Evolutionary conservation across 2,329 filamentous ascomycete species (phyloP).

Genomic region (Aotearoamyces nothofagi): DNA sequence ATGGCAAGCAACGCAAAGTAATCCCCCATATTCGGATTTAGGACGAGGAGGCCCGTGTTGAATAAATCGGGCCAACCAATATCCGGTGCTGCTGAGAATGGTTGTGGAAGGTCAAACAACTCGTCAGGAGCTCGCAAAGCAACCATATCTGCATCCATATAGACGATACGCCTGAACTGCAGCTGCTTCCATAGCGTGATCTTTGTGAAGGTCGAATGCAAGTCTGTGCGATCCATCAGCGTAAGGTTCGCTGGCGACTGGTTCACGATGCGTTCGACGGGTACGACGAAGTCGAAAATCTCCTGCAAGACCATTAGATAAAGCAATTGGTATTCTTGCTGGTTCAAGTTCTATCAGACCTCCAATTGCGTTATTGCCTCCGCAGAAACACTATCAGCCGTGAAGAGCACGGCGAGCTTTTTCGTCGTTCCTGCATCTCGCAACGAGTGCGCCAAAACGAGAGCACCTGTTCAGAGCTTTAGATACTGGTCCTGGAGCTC

Average conservation of each 20-base stretch:
- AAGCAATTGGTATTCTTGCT: not conserved
- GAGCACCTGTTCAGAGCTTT: constrained; percentile 47
- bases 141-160: constrained; percentile 90
- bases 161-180: constrained; percentile 85
- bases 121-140: constrained; percentile 83
- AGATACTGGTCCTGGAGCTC: constrained; percentile 7
- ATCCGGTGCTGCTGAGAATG: constrained; percentile 67
- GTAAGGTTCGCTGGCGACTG: constrained; percentile 66
- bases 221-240: constrained; percentile 81
- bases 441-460: constrained; percentile 86
- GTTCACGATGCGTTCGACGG: constrained; percentile 68
- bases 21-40: constrained; percentile 74
- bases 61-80: constrained; percentile 97
- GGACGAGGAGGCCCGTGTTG: constrained; percentile 94
- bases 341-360: too few species aligned
- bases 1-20: constrained; percentile 75
- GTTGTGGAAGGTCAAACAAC: constrained; percentile 53
- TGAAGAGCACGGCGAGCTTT: constrained; percentile 75
- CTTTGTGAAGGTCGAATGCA: constrained; percentile 91
- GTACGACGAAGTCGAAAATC: constrained; percentile 78
- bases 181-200: constrained; percentile 85
- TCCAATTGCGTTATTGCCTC: constrained; percentile 67
- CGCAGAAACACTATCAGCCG: constrained; percentile 60
- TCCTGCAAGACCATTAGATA: constrained; percentile 30
- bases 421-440: constrained; percentile 78